Evolutionary conservation across 2,329 filamentous ascomycete genomes (phyloP).

Genomic region (Aureobasidium pullulans): DNA sequence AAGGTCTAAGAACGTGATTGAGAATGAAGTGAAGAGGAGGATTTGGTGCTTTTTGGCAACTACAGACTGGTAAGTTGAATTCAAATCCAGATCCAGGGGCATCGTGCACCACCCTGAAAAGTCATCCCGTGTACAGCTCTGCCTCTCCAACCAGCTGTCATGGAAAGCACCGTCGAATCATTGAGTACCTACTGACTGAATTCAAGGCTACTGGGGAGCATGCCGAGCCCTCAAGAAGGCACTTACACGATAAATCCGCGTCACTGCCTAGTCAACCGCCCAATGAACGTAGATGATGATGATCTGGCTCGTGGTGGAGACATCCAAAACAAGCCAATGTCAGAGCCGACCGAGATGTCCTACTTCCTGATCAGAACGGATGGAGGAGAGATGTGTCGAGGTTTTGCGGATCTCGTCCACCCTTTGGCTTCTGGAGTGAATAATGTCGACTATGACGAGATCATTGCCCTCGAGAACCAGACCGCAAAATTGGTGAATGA

Average conservation of each 20-base stretch:
- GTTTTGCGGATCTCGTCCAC: constrained; percentile 30
- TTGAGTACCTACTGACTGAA: neutral
- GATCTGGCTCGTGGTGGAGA: constrained; percentile 24
- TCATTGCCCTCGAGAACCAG: constrained; percentile 18
- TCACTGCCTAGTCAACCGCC: constrained; percentile 35
- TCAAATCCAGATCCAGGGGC: too few species aligned
- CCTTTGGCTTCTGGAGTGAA: neutral
- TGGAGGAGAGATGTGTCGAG: constrained; percentile 33
- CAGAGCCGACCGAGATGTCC: constrained; percentile 37
- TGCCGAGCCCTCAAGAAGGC: constrained; percentile 38
- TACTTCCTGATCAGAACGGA: constrained; percentile 38
- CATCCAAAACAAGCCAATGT: constrained; percentile 23
- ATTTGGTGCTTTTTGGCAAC: constrained; percentile 25
- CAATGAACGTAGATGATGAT: constrained; percentile 36
- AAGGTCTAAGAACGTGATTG: constrained; percentile 18
- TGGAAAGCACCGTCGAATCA: neutral
- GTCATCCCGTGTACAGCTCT: too few species aligned
- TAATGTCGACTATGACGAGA: constrained; percentile 16
- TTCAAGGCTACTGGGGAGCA: constrained; percentile 31
- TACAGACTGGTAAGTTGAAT: constrained; percentile 21
- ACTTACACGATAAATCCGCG: constrained; percentile 36
- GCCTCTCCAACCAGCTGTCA: too few species aligned
- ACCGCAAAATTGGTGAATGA: constrained; percentile 17
- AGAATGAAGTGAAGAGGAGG: constrained; percentile 21
- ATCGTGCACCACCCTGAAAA: too few species aligned